Percentiles rank a stretch among this genome's conserved stretches.
These are phyloP conservation scores for Beauveria sp. DNA, from an alignment of 2,329 filamentous ascomycete species.

Conservation along the genomic window DNA sequence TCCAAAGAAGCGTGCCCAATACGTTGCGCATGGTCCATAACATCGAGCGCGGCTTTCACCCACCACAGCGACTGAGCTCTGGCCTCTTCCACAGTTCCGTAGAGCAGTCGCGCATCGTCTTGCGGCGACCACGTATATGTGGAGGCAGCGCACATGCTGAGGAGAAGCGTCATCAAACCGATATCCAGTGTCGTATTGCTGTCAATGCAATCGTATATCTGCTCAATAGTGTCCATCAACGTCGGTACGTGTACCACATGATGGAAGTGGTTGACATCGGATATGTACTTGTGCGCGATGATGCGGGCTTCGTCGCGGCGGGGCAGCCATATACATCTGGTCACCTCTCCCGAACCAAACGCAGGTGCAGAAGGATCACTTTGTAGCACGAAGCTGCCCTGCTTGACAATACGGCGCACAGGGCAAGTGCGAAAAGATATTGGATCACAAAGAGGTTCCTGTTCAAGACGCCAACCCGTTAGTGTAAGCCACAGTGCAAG, in stretches of 20 bases:
- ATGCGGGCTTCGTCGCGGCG: conserved; percentile 23
- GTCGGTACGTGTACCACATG: conserved; percentile 25
- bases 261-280: conserved; percentile 24
- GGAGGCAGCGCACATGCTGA: conserved; percentile 24
- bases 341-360: conserved; percentile 20
- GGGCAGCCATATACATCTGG: conserved; percentile 28
- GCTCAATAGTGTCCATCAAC: conserved; percentile 21
- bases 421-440: conserved; percentile 27
- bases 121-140: conserved; percentile 25
- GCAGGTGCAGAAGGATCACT: conserved; percentile 17
- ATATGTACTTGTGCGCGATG: conserved; percentile 24
- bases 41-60: conserved; percentile 27
- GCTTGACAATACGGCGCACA: conserved; percentile 24
- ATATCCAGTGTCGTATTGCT: conserved; percentile 18
- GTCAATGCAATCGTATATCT: conserved; percentile 22
- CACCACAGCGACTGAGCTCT: conserved; percentile 24
- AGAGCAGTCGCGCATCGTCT: conserved; percentile 22
- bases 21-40: conserved; percentile 28
- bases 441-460: conserved; percentile 25
- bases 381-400: conserved; percentile 26
- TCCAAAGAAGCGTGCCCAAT: conserved; percentile 24
- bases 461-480: not conserved
- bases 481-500: not conserved
- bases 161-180: conserved; percentile 21
- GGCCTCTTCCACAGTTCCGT: conserved; percentile 20